Conservation (phyloP, 2,329 filamentous ascomycete genomes). For the Calonectria fujianensis region DNA sequence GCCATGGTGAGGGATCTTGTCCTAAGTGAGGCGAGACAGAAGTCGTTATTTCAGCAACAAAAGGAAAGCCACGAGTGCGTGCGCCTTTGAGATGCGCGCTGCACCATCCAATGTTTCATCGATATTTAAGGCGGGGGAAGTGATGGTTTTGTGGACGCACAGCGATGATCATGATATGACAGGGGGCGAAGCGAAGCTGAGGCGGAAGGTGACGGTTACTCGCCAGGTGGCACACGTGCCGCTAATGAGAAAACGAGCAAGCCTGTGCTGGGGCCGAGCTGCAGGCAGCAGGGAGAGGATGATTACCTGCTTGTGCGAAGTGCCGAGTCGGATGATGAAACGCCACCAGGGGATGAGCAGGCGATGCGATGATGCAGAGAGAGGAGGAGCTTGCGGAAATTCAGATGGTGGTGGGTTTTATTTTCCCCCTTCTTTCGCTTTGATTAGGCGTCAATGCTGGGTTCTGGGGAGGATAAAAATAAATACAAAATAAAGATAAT, state of each 20-base stretch:
- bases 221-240: slow-evolving; percentile 45
- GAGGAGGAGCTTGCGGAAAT: not conserved
- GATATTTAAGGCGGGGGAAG: slow-evolving; percentile 16
- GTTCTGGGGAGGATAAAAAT: not conserved
- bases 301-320: slow-evolving; percentile 34
- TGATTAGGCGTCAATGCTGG: slow-evolving; percentile 4
- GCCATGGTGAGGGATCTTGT: slow-evolving; percentile 41
- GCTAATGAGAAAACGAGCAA: slow-evolving; percentile 32
- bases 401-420: not conserved
- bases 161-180: slow-evolving; percentile 34
- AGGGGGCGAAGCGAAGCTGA: slow-evolving; percentile 22
- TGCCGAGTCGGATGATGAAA: slow-evolving; percentile 42
- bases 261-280: slow-evolving; percentile 15
- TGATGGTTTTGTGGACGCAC: slow-evolving; percentile 12
- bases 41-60: not conserved
- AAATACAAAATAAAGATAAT: not conserved
- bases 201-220: slow-evolving; percentile 24
- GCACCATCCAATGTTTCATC: slow-evolving; percentile 28
- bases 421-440: not conserved
- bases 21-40: slow-evolving; percentile 13
- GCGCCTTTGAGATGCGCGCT: slow-evolving; percentile 14
- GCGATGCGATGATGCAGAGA: slow-evolving; percentile 23
- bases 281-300: slow-evolving; percentile 36
- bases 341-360: slow-evolving; percentile 29
- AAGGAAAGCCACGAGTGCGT: slow-evolving; percentile 14